Evolutionary conservation across 805 yeast species (phyloP).

Genomic region (Trichomonascus vanleenenianus): DNA sequence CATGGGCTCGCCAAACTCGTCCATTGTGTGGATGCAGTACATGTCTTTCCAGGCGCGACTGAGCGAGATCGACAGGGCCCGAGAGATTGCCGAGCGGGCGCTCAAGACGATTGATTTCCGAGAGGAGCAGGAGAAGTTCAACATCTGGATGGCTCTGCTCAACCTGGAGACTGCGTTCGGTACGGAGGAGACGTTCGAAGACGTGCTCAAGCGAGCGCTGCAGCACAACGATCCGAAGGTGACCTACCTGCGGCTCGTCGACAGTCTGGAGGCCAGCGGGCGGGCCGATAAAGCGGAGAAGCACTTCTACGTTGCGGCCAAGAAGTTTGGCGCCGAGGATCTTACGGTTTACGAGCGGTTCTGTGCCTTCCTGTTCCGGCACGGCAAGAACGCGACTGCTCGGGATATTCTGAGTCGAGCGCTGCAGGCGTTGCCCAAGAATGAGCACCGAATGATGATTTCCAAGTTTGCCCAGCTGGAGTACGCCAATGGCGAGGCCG

Average conservation of each 20-base stretch:
- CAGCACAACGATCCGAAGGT: constrained; percentile 85
- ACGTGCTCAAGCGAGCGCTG: constrained; percentile 72
- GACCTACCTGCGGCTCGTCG: constrained; percentile 73
- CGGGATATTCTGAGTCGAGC: constrained; percentile 71
- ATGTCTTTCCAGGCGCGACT: constrained; percentile 96
- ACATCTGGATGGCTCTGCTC: constrained; percentile 91
- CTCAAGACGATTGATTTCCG: constrained; percentile 81
- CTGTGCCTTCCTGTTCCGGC: constrained; percentile 66
- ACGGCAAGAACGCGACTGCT: constrained; percentile 40
- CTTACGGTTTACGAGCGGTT: constrained; percentile 73
- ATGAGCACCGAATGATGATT: constrained; percentile 57
- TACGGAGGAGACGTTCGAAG: constrained; percentile 69
- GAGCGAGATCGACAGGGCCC: constrained; percentile 89
- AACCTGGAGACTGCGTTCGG: constrained; percentile 95
- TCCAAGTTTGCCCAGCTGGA: constrained; percentile 86
- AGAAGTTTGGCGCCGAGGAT: constrained; percentile 67
- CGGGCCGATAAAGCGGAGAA: constrained; percentile 63
- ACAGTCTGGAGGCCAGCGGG: constrained; percentile 64
- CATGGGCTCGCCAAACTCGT: constrained; percentile 88
- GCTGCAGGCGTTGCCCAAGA: constrained; percentile 59
- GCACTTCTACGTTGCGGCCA: constrained; percentile 57
- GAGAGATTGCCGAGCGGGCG: constrained; percentile 90
- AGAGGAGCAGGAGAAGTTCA: constrained; percentile 87
- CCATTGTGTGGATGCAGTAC: constrained; percentile 93
- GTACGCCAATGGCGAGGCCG: constrained; percentile 72